A percentile compares a stretch with the other conserved stretches of the same genome.
Conservation (phyloP, 2,329 filamentous ascomycete genomes). For the Trichophyton simii region DNA sequence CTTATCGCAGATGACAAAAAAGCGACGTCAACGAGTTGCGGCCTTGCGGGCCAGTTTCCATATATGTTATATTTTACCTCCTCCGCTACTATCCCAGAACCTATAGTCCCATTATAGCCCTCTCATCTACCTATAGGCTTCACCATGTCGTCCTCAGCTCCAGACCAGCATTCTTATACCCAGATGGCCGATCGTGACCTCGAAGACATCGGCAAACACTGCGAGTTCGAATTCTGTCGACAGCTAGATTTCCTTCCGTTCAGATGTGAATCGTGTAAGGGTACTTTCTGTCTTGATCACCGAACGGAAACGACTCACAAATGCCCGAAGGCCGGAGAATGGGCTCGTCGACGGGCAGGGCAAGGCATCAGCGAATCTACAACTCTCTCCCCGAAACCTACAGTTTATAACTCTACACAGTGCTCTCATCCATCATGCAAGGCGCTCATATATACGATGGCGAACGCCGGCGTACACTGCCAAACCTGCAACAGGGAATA, state of each 20-base stretch:
- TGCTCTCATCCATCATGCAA: constrained; percentile 40
- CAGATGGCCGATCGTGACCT: constrained; percentile 53
- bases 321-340: constrained; percentile 49
- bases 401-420: constrained; percentile 43
- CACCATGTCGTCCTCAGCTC: constrained; percentile 7
- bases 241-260: constrained; percentile 95
- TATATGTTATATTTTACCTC: neutral
- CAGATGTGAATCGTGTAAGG: constrained; percentile 73
- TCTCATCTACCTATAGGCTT: too few species aligned
- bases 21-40: neutral
- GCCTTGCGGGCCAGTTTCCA: neutral
- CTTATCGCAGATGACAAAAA: constrained; percentile 3
- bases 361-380: constrained; percentile 17
- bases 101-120: neutral
- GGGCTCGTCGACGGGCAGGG: constrained; percentile 39
- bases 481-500: constrained; percentile 38
- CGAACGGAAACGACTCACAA: constrained; percentile 72
- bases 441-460: constrained; percentile 40
- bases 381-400: constrained; percentile 35
- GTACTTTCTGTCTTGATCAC: constrained; percentile 86
- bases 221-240: constrained; percentile 81
- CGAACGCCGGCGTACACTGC: constrained; percentile 40
- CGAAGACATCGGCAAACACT: constrained; percentile 77
- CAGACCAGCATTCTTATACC: constrained; percentile 19
- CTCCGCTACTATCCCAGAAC: neutral